Evolutionary conservation across 306 rosid species (phyloP).

Genomic region (Malus sylvestris): DNA sequence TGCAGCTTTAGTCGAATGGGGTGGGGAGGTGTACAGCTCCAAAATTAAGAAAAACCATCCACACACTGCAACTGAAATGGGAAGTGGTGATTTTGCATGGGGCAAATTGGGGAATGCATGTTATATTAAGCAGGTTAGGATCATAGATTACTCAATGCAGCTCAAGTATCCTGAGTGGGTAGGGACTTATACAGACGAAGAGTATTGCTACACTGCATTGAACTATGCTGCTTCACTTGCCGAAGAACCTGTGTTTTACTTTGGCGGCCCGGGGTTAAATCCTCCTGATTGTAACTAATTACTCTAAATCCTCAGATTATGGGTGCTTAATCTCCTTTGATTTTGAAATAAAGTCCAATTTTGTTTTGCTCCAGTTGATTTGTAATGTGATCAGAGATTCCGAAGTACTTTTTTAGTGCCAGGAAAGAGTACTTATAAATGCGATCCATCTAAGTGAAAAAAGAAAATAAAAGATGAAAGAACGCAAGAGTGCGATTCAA

Average conservation of each 20-base stretch:
- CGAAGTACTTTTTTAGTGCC: too few relatives aligned
- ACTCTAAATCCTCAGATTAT: not conserved
- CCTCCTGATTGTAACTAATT: conserved; percentile 35
- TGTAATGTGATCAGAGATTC: too few relatives aligned
- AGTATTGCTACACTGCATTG: not conserved
- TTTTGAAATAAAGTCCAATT: not conserved
- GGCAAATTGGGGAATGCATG: conserved; percentile 12
- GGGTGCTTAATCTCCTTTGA: not conserved
- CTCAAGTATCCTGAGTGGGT: conserved; percentile 38
- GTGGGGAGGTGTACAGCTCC: conserved; percentile 55
- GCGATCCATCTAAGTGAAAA: too few relatives aligned
- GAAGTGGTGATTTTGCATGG: conserved; percentile 43
- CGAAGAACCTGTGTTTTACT: conserved; percentile 38
- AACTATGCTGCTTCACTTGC: conserved; percentile 3
- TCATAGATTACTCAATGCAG: conserved; percentile 34
- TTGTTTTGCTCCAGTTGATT: too few relatives aligned
- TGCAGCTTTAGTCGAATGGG: conserved; percentile 55
- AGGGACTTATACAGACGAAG: not conserved
- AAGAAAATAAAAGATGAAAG: too few relatives aligned
- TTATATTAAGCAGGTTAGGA: conserved; percentile 27
- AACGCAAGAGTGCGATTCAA: too few relatives aligned
- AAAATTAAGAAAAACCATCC: conserved; percentile 30
- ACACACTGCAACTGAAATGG: conserved; percentile 59
- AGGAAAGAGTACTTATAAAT: too few relatives aligned
- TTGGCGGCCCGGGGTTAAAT: conserved; percentile 49